Evolutionary conservation across 2,329 filamentous ascomycete genomes (phyloP).

Genomic region (Alternaria sp.): DNA sequence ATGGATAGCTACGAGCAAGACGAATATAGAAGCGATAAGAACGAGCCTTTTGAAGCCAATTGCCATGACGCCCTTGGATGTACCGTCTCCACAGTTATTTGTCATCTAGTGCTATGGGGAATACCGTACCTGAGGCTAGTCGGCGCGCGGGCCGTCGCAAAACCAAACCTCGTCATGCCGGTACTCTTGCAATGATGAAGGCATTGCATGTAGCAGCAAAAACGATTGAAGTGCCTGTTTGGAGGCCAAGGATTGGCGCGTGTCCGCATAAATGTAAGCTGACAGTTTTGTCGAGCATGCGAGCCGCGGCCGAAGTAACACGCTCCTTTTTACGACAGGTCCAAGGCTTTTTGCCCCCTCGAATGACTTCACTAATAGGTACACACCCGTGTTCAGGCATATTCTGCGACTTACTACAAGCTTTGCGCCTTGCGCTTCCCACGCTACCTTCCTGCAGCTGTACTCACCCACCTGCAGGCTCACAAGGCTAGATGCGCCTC

Average conservation of each 20-base stretch:
- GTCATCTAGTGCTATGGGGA: conserved; percentile 13
- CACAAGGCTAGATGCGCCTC: conserved; percentile 10
- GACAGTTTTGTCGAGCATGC: not conserved
- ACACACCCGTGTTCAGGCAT: not conserved
- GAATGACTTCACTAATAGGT: not conserved
- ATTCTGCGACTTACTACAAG: not conserved
- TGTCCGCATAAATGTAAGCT: not conserved
- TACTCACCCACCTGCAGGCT: not conserved
- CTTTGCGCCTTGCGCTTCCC: not conserved
- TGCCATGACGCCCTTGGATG: not conserved
- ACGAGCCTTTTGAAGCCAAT: not conserved
- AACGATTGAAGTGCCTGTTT: not conserved
- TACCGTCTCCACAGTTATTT: conserved; percentile 11
- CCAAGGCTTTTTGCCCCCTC: not conserved
- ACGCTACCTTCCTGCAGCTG: conserved; percentile 1
- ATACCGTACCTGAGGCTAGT: not conserved
- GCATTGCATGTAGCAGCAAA: not conserved
- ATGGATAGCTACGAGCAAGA: not conserved
- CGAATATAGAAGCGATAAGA: not conserved
- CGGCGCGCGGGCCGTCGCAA: not conserved
- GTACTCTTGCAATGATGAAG: not conserved
- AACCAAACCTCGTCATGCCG: not conserved
- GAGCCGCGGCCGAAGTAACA: conserved; percentile 1
- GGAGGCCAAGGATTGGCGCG: not conserved
- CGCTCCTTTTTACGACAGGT: not conserved